Conservation (phyloP, 495 filamentous ascomycete species). For the Penicillium flavigenum region DNA sequence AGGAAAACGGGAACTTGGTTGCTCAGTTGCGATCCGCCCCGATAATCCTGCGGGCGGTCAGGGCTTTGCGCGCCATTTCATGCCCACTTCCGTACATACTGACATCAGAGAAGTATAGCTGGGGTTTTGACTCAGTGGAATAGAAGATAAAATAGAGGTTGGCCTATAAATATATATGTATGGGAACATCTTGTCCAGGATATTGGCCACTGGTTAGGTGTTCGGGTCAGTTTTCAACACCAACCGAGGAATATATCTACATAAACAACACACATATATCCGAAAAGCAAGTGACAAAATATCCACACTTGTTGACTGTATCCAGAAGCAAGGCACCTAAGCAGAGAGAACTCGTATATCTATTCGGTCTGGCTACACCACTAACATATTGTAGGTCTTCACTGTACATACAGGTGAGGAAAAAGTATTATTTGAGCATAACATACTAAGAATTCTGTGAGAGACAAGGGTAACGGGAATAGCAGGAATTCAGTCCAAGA, state of each 20-base stretch:
- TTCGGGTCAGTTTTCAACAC: background rate
- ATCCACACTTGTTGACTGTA: background rate
- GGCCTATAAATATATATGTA: background rate
- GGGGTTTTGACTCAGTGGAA: background rate
- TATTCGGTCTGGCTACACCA: background rate
- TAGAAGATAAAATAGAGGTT: background rate
- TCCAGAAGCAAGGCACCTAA: background rate
- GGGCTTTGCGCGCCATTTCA: conserved; percentile 18
- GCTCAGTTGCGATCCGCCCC: conserved; percentile 47
- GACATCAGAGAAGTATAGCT: background rate
- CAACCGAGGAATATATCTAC: background rate
- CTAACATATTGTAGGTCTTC: background rate
- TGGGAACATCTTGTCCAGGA: background rate
- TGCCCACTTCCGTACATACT: background rate
- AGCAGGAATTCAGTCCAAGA: conserved; percentile 34
- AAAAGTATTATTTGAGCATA: conserved; percentile 46
- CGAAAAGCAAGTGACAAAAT: background rate
- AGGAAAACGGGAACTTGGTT: conserved; percentile 38
- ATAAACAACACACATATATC: background rate
- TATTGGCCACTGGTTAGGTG: background rate
- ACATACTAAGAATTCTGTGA: conserved; percentile 35
- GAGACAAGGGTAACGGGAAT: conserved; percentile 23
- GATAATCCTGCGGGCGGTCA: conserved; percentile 43
- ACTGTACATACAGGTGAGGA: conserved; percentile 23
- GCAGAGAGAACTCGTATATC: background rate